phyloP scores from a whole-genome alignment of 352 stramenopile genomes.

The Globisporangium viniferum region DNA sequence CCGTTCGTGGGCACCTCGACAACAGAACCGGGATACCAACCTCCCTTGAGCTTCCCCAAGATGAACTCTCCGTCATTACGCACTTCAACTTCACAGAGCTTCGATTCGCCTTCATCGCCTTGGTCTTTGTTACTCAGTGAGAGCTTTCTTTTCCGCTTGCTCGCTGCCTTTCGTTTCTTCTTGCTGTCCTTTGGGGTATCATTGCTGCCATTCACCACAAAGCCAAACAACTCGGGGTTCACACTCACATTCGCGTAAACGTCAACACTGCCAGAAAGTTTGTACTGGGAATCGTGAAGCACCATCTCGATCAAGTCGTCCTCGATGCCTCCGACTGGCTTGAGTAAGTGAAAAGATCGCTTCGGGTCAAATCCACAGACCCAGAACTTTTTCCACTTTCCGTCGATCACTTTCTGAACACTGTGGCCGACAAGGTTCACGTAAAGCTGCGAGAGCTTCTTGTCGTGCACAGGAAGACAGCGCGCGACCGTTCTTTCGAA shows the following conservation, averaged over 20 bases:
- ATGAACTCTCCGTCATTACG: conserved; percentile 34
- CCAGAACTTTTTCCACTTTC: conserved; percentile 76
- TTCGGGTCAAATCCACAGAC: conserved; percentile 65
- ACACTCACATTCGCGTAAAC: conserved; percentile 48
- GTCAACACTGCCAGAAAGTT: conserved; percentile 40
- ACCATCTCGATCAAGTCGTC: conserved; percentile 62
- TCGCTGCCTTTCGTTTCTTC: conserved; percentile 62
- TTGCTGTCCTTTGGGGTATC: conserved; percentile 21
- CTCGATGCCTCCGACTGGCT: conserved; percentile 34
- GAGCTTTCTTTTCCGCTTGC: conserved; percentile 55
- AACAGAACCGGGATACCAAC: conserved; percentile 62
- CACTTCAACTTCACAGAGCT: conserved; percentile 45
- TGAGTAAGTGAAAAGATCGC: conserved; percentile 58
- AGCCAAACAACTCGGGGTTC: conserved; percentile 51
- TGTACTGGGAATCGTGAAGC: conserved; percentile 79
- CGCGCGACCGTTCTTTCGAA: conserved; percentile 78
- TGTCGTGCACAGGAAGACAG: conserved; percentile 51
- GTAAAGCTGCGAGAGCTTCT: conserved; percentile 53
- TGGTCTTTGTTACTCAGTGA: conserved; percentile 23
- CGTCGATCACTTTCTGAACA: conserved; percentile 73
- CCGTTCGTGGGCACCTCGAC: conserved; percentile 3
- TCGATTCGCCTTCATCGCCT: conserved; percentile 12
- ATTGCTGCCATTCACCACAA: conserved; percentile 11
- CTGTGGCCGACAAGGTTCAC: conserved; percentile 64
- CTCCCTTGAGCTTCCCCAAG: conserved; percentile 38